Percentiles rank a stretch among this genome's conserved stretches.
Conservation (phyloP, 179 eudicot genomes). For the Heliamphora pulchella region DNA sequence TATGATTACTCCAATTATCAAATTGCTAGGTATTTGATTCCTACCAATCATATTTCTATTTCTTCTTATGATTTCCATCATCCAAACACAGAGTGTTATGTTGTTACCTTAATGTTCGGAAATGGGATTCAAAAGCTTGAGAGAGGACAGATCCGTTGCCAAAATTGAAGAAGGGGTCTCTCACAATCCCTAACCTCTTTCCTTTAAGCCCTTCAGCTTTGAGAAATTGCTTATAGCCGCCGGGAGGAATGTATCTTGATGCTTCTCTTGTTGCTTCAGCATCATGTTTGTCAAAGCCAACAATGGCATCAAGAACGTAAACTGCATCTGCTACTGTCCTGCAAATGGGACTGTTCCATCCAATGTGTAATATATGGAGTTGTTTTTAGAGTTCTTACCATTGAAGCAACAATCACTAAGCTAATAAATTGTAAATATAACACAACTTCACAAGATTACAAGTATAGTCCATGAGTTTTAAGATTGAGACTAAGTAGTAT, state of each 20-base stretch:
- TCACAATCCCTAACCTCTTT: conserved; percentile 61
- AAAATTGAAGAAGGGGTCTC: conserved; percentile 42
- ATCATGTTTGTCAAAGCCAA: conserved; percentile 58
- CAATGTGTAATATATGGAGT: not conserved
- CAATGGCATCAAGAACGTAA: conserved; percentile 56
- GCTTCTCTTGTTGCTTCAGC: conserved; percentile 47
- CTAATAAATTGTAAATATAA: too few species aligned
- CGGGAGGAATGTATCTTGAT: conserved; percentile 52
- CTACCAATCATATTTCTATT: too few species aligned
- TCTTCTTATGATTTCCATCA: too few species aligned
- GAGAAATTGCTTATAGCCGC: conserved; percentile 59
- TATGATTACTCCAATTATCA: too few species aligned
- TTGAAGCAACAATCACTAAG: too few species aligned
- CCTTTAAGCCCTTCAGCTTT: conserved; percentile 50
- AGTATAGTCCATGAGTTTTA: not conserved
- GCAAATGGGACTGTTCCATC: conserved; percentile 56
- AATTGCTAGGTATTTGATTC: too few species aligned
- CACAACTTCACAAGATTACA: too few species aligned
- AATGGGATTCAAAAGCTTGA: conserved; percentile 40
- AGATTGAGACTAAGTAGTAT: not conserved
- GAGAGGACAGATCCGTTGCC: conserved; percentile 25
- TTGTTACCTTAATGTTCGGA: conserved; percentile 34
- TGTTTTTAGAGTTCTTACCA: not conserved
- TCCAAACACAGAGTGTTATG: too few species aligned
- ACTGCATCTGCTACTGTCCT: conserved; percentile 75